Conservation (phyloP, 129 eudicot genomes). For the Lonicera japonica region DNA sequence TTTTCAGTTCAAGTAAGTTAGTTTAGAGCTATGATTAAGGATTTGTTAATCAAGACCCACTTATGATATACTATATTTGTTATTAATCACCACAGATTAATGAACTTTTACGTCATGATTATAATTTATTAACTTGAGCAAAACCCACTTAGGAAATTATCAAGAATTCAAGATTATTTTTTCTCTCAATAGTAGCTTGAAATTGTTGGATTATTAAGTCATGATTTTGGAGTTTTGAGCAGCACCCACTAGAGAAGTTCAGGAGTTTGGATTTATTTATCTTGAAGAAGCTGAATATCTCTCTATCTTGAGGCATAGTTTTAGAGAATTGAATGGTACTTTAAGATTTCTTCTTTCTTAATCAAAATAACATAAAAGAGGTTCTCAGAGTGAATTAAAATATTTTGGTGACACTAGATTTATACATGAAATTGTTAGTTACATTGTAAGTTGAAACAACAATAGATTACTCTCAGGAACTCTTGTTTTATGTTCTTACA, state of each 20-base stretch:
- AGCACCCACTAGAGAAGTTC: neutral
- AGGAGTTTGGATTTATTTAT: neutral
- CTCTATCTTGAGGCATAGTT: neutral
- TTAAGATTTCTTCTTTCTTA: neutral
- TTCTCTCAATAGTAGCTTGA: neutral
- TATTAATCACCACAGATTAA: neutral
- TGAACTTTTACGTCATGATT: neutral
- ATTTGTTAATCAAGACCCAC: constrained; percentile 4
- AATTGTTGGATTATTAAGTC: neutral
- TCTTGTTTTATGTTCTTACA: no score
- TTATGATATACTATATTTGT: neutral
- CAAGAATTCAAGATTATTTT: no score
- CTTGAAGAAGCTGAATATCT: neutral
- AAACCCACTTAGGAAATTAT: constrained; percentile 1
- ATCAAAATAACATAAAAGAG: no score
- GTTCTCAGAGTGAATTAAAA: no score
- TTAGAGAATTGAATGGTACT: neutral
- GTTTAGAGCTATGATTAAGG: neutral
- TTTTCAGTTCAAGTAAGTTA: neutral
- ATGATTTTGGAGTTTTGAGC: neutral
- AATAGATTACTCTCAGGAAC: no score
- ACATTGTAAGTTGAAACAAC: no score
- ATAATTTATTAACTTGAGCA: neutral
- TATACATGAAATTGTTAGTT: neutral
- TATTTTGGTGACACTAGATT: neutral